A percentile compares a stretch with the other conserved stretches of the same genome.
Conservation (phyloP, 305 asterid species). For the Solanum hybrid region DNA sequence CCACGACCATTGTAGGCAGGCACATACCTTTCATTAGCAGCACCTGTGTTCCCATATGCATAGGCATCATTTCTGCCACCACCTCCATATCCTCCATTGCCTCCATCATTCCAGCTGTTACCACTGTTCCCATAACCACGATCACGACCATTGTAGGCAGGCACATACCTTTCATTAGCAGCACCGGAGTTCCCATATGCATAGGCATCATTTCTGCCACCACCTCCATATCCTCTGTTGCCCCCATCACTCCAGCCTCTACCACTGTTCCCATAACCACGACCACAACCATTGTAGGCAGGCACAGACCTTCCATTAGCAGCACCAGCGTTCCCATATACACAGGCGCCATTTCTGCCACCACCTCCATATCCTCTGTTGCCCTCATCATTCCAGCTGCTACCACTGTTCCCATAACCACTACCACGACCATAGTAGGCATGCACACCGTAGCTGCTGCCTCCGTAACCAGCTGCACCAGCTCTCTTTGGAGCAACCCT, state of each 20-base stretch:
- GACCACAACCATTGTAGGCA: conserved; percentile 43
- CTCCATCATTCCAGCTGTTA: neutral
- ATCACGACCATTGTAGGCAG: neutral
- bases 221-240: neutral
- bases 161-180: neutral
- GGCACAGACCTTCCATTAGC: conserved; percentile 50
- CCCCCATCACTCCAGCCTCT: neutral
- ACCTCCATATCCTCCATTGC: neutral
- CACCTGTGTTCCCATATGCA: neutral
- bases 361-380: conserved; percentile 1
- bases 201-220: neutral
- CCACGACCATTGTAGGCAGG: conserved; percentile 8
- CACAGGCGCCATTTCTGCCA: conserved; percentile 25
- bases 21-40: neutral
- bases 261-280: conserved; percentile 30
- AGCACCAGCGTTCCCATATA: conserved; percentile 31
- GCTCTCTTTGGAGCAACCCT: conserved; percentile 82
- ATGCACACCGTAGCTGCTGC: conserved; percentile 41
- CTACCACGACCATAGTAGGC: neutral
- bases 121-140: conserved; percentile 25
- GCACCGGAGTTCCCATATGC: neutral
- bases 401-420: conserved; percentile 31
- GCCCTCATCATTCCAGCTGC: neutral
- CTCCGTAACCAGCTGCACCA: conserved; percentile 64
- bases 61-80: neutral